Evolutionary conservation across 192 early-diverging fungal species (phyloP).

Genomic region (Podila minutissima): DNA sequence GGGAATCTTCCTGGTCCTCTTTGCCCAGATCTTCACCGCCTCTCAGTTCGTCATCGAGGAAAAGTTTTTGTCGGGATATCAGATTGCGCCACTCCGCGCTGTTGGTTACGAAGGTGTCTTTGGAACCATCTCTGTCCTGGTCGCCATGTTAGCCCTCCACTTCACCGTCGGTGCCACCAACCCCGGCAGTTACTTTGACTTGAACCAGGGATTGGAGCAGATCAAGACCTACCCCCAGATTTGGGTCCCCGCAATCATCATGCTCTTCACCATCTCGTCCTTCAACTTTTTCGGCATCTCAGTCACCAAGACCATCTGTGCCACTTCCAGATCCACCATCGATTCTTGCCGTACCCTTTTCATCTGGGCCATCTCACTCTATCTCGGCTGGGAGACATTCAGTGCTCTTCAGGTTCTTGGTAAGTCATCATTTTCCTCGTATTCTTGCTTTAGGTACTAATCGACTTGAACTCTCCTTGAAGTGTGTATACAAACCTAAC

Average conservation of each 20-base stretch:
- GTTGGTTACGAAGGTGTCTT: conserved; percentile 95
- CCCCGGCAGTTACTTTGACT: conserved; percentile 87
- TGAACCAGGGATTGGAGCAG: conserved; percentile 77
- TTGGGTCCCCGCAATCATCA: conserved; percentile 80
- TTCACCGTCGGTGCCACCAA: conserved; percentile 69
- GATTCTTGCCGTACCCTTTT: conserved; percentile 96
- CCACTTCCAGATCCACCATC: conserved; percentile 94
- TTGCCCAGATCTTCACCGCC: conserved; percentile 94
- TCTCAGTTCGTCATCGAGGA: conserved; percentile 97
- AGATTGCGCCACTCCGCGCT: conserved; percentile 85
- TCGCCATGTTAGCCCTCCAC: conserved; percentile 81
- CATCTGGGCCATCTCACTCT: conserved; percentile 92
- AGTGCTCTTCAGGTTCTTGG: conserved; percentile 93
- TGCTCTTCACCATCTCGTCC: conserved; percentile 91
- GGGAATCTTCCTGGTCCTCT: conserved; percentile 86
- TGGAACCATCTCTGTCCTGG: conserved; percentile 78
- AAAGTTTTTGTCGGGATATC: conserved; percentile 85
- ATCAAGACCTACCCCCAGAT: conserved; percentile 68
- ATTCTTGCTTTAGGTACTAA: neutral
- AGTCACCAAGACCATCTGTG: conserved; percentile 86
- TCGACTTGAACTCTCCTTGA: conserved; percentile 14
- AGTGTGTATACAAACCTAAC: no score
- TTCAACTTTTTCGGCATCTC: conserved; percentile 97
- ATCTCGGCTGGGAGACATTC: conserved; percentile 96
- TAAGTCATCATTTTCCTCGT: conserved; percentile 15